Evolutionary conservation across 129 eudicot species (phyloP), one percentile per base, ranked within the genome.

Genomic region (Artemisia argyi): DNA sequence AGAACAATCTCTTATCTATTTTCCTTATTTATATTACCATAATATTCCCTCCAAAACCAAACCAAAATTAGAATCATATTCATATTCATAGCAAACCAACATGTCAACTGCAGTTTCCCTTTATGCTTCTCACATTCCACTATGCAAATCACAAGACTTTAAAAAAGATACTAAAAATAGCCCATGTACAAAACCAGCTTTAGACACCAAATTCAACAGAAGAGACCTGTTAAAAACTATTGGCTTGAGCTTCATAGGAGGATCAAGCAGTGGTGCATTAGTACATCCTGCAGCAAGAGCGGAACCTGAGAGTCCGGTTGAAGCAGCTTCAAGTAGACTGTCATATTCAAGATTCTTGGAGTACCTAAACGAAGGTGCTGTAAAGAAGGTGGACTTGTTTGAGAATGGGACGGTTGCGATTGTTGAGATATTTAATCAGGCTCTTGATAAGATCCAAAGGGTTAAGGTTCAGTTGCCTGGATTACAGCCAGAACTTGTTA

Each of bases 391-490:
- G 56, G 95, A 91, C 75, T 76, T 91, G 67, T 87, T 83, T 54
- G 83, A 88, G 59, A 91, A 88, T 11, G 95, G 91, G 54, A 74
- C 80, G 0, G 81, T 75, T 15, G 92, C 95, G 6, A 84, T 91
- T 47, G 92, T 75, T 47, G 97, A 91, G 83, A 82, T 88, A 68
- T 71, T 50, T 17, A 80, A 80, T 85, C 92, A 82, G 19, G 83
- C 73, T 0, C 54, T 88, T 48, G 79, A 82, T 54, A 91, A 84
- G 68, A 58, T 80, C 22, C 96, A 88, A 80, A 83, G 97, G 47
- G 97, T 91, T 35, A 85, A 69, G 71, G 75, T 91, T 19, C 97
- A 91, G 82, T 62, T 91, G 59, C 96, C 97, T 6, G 96, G 97
- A 54, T 69, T 91, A 72, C 96, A 83, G 7, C 74, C 42, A 65